Percentiles rank a stretch among this genome's conserved stretches.
phyloP scores from a whole-genome alignment of 2,329 filamentous ascomycete species.

The Colletotrichum abscissum region DNA sequence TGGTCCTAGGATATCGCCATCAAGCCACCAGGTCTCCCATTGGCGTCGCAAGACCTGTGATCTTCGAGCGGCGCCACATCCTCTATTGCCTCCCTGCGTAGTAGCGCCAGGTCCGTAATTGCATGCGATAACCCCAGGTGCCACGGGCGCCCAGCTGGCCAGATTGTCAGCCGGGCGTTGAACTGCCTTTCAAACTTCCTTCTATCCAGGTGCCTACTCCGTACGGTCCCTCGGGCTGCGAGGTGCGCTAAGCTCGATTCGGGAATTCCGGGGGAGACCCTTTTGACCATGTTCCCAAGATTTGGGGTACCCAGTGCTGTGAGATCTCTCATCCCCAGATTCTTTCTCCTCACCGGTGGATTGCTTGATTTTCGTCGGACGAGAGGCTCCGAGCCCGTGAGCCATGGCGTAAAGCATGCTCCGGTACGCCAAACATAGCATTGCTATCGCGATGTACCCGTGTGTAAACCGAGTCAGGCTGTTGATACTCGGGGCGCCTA shows the following conservation, averaged over 20 bases:
- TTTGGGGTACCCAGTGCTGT: conserved; percentile 20
- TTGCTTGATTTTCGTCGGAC: conserved; percentile 13
- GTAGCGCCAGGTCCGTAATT: conserved; percentile 7
- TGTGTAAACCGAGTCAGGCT: conserved; percentile 7
- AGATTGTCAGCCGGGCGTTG: not conserved
- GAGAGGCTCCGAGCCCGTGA: conserved; percentile 7
- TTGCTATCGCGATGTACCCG: not conserved
- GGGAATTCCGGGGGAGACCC: conserved; percentile 25
- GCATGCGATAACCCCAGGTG: not conserved
- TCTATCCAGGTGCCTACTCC: conserved; percentile 11
- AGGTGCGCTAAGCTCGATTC: conserved; percentile 24
- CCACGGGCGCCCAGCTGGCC: not conserved
- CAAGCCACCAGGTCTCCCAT: not conserved
- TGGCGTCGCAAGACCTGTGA: conserved; percentile 4
- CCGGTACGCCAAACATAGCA: not conserved
- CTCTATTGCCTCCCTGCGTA: not conserved
- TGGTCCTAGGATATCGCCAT: conserved; percentile 15
- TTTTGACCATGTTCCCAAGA: conserved; percentile 26
- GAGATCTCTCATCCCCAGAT: conserved; percentile 26
- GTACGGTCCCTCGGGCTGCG: conserved; percentile 15
- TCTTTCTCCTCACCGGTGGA: not conserved
- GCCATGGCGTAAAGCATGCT: not conserved
- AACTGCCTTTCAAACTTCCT: conserved; percentile 18
- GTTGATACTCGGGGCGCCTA: not conserved
- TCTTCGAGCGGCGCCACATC: conserved; percentile 17